Evolutionary conservation across 331 rosid species (phyloP).

Genomic region (Acacia concinna): DNA sequence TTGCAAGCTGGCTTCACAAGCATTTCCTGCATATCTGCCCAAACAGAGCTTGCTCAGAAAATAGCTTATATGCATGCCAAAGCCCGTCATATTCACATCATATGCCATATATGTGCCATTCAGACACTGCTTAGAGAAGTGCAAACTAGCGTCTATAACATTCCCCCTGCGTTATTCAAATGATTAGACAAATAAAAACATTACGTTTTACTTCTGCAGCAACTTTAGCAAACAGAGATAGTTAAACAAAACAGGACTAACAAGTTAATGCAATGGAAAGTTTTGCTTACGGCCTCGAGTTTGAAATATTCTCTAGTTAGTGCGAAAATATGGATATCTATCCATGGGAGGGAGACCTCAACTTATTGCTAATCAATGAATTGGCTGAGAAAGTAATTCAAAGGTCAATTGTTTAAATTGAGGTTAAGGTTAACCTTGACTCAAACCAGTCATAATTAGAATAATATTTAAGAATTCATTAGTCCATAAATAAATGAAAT

Average conservation of each 20-base stretch:
- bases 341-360: no score
- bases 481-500: no score
- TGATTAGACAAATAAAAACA: neutral
- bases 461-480: no score
- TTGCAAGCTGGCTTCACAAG: neutral
- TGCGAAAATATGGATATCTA: neutral
- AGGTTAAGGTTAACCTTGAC: no score
- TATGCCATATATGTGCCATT: neutral
- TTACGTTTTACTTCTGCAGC: neutral
- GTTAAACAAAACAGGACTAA: neutral
- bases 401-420: no score
- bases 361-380: neutral
- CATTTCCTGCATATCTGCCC: constrained; percentile 10
- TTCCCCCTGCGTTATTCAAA: constrained; percentile 26
- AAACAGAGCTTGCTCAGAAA: neutral
- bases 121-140: neutral
- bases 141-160: neutral
- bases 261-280: neutral
- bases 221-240: neutral
- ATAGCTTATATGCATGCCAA: neutral
- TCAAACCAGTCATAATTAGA: no score
- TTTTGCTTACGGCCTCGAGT: neutral
- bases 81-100: constrained; percentile 2
- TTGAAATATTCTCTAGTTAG: neutral
- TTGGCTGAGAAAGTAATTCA: no score